These are phyloP conservation scores for Hydnum rufescens DNA, from an alignment of 768 basidiomycete genomes.

Conservation along the genomic window DNA sequence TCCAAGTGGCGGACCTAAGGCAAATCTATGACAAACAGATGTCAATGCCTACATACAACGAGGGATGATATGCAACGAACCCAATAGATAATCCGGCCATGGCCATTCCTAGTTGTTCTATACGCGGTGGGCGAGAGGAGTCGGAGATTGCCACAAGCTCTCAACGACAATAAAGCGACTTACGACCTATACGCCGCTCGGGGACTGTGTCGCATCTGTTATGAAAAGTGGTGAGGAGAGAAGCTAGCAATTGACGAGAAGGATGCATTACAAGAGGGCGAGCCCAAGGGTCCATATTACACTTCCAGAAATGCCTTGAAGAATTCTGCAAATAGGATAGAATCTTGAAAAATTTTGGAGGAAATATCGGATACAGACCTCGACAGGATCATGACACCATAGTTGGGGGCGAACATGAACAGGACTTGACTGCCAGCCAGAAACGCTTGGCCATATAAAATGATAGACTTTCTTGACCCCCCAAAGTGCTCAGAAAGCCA, in stretches of 20 bases:
- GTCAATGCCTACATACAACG: not conserved
- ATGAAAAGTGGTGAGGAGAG: not conserved
- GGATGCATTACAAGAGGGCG: not conserved
- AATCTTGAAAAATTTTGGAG: not conserved
- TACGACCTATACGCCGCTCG: not conserved
- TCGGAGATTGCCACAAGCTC: not conserved
- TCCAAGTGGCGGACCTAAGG: slow-evolving; percentile 38
- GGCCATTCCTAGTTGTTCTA: slow-evolving; percentile 40
- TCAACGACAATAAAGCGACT: not conserved
- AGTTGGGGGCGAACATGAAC: slow-evolving; percentile 7
- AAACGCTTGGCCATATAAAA: not conserved
- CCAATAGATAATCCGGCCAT: slow-evolving; percentile 39
- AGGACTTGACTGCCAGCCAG: not conserved
- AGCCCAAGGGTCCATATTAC: slow-evolving; percentile 5
- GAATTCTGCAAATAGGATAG: not conserved
- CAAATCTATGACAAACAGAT: slow-evolving; percentile 18
- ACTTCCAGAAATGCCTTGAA: slow-evolving; percentile 2
- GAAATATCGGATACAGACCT: not conserved
- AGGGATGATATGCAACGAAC: slow-evolving; percentile 15
- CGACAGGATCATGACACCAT: slow-evolving; percentile 1
- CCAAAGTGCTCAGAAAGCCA: not conserved
- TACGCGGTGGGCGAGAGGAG: not conserved
- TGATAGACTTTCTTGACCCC: not conserved
- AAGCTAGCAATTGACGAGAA: not conserved
- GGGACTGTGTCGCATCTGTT: not conserved